Conservation (phyloP, 2,329 filamentous ascomycete genomes). For the Cladosporium colombiae region DNA sequence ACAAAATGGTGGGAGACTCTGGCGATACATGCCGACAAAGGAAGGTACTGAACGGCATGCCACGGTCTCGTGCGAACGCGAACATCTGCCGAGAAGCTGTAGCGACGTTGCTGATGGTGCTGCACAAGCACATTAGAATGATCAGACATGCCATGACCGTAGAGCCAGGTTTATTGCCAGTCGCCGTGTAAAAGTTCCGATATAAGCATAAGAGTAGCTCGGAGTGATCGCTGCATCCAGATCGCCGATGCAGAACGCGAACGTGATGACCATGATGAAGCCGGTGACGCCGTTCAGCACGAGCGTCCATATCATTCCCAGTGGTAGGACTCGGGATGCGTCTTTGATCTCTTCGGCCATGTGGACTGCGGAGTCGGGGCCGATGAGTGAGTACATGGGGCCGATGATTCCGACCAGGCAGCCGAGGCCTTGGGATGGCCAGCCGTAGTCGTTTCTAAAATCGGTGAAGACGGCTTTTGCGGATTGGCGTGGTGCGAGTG, state of each 20-base stretch:
- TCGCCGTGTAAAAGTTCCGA: slow-evolving; percentile 39
- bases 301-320: slow-evolving; percentile 47
- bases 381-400: slow-evolving; percentile 39
- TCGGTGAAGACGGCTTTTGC: slow-evolving; percentile 37
- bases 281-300: slow-evolving; percentile 39
- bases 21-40: slow-evolving; percentile 23
- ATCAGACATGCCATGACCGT: slow-evolving; percentile 35
- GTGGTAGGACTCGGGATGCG: slow-evolving; percentile 45
- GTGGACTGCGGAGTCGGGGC: slow-evolving; percentile 42
- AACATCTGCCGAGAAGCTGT: slow-evolving; percentile 38
- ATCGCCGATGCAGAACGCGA: slow-evolving; percentile 30
- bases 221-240: slow-evolving; percentile 24
- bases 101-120: slow-evolving; percentile 39
- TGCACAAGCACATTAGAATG: slow-evolving; percentile 36
- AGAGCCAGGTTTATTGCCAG: slow-evolving; percentile 34
- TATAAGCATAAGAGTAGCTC: slow-evolving; percentile 32
- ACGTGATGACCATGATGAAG: slow-evolving; percentile 42
- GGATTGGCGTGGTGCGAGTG: slow-evolving; percentile 33
- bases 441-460: slow-evolving; percentile 43
- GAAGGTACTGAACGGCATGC: slow-evolving; percentile 38
- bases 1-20: background rate
- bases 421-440: slow-evolving; percentile 43
- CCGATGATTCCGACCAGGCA: slow-evolving; percentile 48
- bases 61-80: slow-evolving; percentile 37
- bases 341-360: slow-evolving; percentile 41